These are phyloP conservation scores for Ceratobasidium sp. DNA, from an alignment of 1,284 basidiomycete genomes.

Conservation along the genomic window DNA sequence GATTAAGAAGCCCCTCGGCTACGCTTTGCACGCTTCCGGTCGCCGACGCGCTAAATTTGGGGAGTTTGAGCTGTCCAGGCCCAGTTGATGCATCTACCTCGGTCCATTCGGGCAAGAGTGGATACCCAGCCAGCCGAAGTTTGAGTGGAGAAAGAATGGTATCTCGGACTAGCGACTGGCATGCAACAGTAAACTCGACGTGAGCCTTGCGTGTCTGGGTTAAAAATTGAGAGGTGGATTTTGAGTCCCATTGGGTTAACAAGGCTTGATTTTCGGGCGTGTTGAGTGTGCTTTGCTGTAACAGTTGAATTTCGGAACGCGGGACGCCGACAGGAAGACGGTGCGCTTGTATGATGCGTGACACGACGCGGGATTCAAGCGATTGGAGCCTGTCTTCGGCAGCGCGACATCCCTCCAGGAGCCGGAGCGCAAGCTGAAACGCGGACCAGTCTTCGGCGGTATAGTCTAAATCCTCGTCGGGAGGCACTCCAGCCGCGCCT, in stretches of 20 bases:
- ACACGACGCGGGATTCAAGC: slow-evolving; percentile 78
- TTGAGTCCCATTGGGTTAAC: slow-evolving; percentile 47
- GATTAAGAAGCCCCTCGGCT: slow-evolving; percentile 91
- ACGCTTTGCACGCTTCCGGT: slow-evolving; percentile 90
- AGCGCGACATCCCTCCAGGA: slow-evolving; percentile 80
- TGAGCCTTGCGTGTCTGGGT: slow-evolving; percentile 70
- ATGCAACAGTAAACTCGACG: slow-evolving; percentile 77
- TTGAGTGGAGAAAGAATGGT: slow-evolving; percentile 89
- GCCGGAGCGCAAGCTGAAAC: slow-evolving; percentile 85
- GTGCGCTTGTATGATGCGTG: slow-evolving; percentile 67
- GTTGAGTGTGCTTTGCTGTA: slow-evolving; percentile 86
- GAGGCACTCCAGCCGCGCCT: slow-evolving; percentile 49
- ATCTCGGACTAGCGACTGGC: slow-evolving; percentile 82
- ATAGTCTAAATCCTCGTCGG: slow-evolving; percentile 79
- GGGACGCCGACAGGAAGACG: slow-evolving; percentile 64
- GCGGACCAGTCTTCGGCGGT: slow-evolving; percentile 86
- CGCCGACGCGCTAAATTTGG: slow-evolving; percentile 92
- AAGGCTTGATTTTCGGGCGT: slow-evolving; percentile 79
- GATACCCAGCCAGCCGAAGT: slow-evolving; percentile 79
- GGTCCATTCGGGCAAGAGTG: slow-evolving; percentile 69
- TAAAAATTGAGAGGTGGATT: slow-evolving; percentile 58
- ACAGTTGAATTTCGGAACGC: slow-evolving; percentile 71
- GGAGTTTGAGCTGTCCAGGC: slow-evolving; percentile 71
- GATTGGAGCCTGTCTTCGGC: slow-evolving; percentile 73
- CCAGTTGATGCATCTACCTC: slow-evolving; percentile 64